Conservation (phyloP, 2,329 filamentous ascomycete species). For the Paracorniculantispora psalliotae region DNA sequence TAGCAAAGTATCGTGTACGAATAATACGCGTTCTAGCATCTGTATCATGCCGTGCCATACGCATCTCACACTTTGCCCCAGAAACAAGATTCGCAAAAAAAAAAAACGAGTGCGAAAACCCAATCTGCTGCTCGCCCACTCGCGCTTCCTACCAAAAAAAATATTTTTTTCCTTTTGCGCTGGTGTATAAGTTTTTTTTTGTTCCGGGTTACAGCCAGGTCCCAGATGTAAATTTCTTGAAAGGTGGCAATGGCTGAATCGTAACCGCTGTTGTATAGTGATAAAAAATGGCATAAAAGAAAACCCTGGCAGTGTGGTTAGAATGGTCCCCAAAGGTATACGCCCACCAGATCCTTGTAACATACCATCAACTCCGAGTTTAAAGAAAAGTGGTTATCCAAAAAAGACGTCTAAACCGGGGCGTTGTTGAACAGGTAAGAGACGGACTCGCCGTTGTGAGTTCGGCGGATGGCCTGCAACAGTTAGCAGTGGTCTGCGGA, state of each 20-base stretch:
- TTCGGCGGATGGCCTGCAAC: slow-evolving; percentile 59
- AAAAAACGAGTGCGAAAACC: neutral
- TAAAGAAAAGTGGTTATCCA: slow-evolving; percentile 4
- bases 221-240: neutral
- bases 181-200: neutral
- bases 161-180: neutral
- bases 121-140: neutral
- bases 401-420: slow-evolving; percentile 38
- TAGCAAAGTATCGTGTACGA: neutral
- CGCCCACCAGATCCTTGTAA: neutral
- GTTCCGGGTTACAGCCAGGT: neutral
- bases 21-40: neutral
- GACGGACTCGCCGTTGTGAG: slow-evolving; percentile 61
- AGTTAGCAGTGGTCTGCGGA: slow-evolving; percentile 11
- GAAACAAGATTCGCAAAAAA: neutral
- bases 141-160: no score
- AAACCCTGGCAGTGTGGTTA: neutral
- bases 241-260: neutral
- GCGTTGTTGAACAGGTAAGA: slow-evolving; percentile 66
- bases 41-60: neutral
- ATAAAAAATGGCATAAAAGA: neutral
- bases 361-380: slow-evolving; percentile 11
- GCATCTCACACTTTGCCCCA: neutral
- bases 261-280: slow-evolving; percentile 1
- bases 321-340: neutral